Base-by-base conservation (phyloP, 83 land plant species). In the Diphasiastrum complanatum region DNA sequence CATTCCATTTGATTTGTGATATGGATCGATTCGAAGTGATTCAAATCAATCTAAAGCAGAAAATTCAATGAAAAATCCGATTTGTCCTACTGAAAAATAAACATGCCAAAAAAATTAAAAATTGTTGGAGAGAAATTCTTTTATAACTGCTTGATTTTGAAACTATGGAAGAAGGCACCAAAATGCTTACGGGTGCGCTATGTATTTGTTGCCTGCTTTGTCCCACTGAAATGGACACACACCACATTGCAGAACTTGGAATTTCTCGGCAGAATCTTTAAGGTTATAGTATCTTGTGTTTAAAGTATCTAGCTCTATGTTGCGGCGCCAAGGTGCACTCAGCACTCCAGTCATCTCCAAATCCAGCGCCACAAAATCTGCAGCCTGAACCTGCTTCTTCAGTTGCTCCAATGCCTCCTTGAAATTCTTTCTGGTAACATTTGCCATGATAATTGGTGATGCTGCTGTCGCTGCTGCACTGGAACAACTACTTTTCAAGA, bases 341-440 rank as follows among this genome's bases (percentile, higher is more conserved):
- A 76, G 74, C 54, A 91, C 61, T n/a, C 97, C 97, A 14, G 85
- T 84, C 97, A 91, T 91, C 66, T 91, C 97, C 61, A 84, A 57
- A 61, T 91, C 97, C 26, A 91, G 56, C 4, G 97, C 78, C 20
- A 91, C 83, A 64, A 91, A 91, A 49, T 87, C 85, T 18, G 95
- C 77, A 8, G 59, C 75, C 20, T 61, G 48, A 19, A 87, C 46
- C 11, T 57, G 85, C 31, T 18, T 52, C 14, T 67, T 70, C 37
- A 91, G 83, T 41, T 69, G 73, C 57, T 69, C 59, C 33, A 81
- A 68, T 38, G 79, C 64, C 35, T 73, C 30, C 33, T 64, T 69
- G 71, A 91, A 91, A 74, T 87, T 91, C 41, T 67, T 58, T 34
- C 63, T 65, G 19, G 85, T 91, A 58, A 86, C 91, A 48, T 71